Evolutionary conservation across 805 yeast genomes (phyloP).

Genomic region (Priceomyces carsonii): DNA sequence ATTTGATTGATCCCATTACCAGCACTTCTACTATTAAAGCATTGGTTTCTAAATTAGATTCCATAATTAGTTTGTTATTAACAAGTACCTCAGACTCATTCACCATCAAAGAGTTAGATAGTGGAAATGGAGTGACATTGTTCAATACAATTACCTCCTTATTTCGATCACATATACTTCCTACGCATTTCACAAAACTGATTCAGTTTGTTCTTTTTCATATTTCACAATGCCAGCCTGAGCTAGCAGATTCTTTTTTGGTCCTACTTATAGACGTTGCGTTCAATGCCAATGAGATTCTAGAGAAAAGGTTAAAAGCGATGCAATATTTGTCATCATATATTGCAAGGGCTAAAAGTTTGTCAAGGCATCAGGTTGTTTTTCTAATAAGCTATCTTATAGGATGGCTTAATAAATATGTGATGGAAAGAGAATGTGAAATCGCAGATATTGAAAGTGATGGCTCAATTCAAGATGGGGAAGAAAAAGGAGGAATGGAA

Average conservation of each 20-base stretch:
- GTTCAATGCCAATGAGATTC: constrained; percentile 64
- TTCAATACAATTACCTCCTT: constrained; percentile 74
- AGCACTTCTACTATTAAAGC: constrained; percentile 49
- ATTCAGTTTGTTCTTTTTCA: constrained; percentile 84
- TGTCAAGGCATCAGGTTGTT: constrained; percentile 70
- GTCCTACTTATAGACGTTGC: constrained; percentile 82
- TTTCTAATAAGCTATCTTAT: constrained; percentile 81
- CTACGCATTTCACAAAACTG: constrained; percentile 89
- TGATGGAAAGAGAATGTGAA: constrained; percentile 83
- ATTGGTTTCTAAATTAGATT: constrained; percentile 70
- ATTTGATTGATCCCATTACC: constrained; percentile 40
- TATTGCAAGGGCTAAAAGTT: constrained; percentile 79
- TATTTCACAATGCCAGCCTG: constrained; percentile 77
- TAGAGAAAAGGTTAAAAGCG: constrained; percentile 81
- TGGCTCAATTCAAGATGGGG: constrained; percentile 8
- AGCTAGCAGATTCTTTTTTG: constrained; percentile 80
- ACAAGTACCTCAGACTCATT: constrained; percentile 49
- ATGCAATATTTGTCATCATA: constrained; percentile 90
- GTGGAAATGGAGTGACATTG: constrained; percentile 65
- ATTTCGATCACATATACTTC: constrained; percentile 79
- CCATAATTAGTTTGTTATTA: constrained; percentile 60
- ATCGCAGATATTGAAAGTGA: constrained; percentile 46
- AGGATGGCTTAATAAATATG: constrained; percentile 81
- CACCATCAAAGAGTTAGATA: constrained; percentile 49
- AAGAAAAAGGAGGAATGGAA: constrained; percentile 71